Evolutionary conservation across 352 stramenopile species (phyloP).

Genomic region (Pythium vanterpoolii): DNA sequence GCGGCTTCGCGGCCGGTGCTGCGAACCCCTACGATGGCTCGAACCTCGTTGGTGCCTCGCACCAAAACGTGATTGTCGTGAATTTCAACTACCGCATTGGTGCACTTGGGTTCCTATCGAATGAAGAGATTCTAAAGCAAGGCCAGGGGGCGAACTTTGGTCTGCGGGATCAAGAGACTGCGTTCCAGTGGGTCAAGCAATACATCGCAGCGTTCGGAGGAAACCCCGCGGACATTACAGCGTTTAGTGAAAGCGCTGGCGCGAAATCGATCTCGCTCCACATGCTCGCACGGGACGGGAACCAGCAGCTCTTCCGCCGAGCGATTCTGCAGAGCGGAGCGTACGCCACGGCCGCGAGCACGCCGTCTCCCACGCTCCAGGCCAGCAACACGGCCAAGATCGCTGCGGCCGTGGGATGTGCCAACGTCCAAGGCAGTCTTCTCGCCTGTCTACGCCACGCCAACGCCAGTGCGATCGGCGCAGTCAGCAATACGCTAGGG

Average conservation of each 20-base stretch:
- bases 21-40: constrained; percentile 11
- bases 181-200: constrained; percentile 32
- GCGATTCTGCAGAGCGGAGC: constrained; percentile 7
- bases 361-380: background rate
- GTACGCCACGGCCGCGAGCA: constrained; percentile 2
- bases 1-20: constrained; percentile 23
- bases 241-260: constrained; percentile 20
- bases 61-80: constrained; percentile 32
- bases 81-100: constrained; percentile 39
- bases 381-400: background rate
- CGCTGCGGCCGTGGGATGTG: background rate
- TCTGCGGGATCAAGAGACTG: constrained; percentile 27
- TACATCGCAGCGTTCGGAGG: constrained; percentile 37
- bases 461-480: background rate
- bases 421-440: background rate
- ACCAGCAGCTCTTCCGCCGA: constrained; percentile 13
- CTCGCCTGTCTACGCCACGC: constrained; percentile 1
- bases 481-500: background rate
- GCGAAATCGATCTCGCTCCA: constrained; percentile 5
- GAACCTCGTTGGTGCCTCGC: constrained; percentile 1
- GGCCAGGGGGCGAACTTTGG: constrained; percentile 25
- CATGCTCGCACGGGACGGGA: constrained; percentile 3
- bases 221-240: constrained; percentile 33
- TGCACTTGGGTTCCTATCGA: constrained; percentile 22
- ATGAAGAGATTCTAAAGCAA: constrained; percentile 28